phyloP scores from a whole-genome alignment of 176 grass and related monocot genomes.

The Musa acuminata region DNA sequence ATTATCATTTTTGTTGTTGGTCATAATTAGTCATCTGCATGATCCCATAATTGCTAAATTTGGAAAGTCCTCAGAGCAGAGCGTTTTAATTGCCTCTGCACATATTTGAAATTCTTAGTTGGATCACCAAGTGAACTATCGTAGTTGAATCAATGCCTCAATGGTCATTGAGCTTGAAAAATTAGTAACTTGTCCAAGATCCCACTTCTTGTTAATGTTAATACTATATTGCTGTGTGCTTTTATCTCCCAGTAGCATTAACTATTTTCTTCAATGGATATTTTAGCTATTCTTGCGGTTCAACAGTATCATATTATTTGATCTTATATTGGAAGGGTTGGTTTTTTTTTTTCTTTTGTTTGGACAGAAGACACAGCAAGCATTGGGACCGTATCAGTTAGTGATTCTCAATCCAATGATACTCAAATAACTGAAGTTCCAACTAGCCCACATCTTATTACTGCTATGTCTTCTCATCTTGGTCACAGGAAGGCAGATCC shows the following conservation, averaged over 20 bases:
- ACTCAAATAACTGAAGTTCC: constrained; percentile 14
- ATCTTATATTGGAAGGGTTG: not conserved
- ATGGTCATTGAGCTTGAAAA: too few species aligned
- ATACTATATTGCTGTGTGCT: not conserved
- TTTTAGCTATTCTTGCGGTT: not conserved
- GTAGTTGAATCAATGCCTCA: too few species aligned
- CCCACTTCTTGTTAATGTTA: not conserved
- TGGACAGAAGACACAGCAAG: constrained; percentile 21
- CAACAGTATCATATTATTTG: not conserved
- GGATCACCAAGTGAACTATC: too few species aligned
- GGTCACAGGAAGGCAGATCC: constrained; percentile 27
- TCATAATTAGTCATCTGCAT: too few species aligned
- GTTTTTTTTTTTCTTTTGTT: constrained; percentile 9
- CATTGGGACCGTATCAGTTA: constrained; percentile 18
- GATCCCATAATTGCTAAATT: too few species aligned
- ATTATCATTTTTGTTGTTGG: too few species aligned
- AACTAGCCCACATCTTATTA: constrained; percentile 17
- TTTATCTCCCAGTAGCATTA: not conserved
- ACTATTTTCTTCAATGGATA: not conserved
- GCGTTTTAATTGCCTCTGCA: too few species aligned
- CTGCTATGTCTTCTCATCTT: constrained; percentile 22
- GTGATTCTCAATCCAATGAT: constrained; percentile 18
- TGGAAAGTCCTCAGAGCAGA: too few species aligned
- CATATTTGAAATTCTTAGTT: too few species aligned
- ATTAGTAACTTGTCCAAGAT: too few species aligned